Evolutionary conservation across 2,329 filamentous ascomycete species (phyloP).

Genomic region (Fusarium tjaetaba): DNA sequence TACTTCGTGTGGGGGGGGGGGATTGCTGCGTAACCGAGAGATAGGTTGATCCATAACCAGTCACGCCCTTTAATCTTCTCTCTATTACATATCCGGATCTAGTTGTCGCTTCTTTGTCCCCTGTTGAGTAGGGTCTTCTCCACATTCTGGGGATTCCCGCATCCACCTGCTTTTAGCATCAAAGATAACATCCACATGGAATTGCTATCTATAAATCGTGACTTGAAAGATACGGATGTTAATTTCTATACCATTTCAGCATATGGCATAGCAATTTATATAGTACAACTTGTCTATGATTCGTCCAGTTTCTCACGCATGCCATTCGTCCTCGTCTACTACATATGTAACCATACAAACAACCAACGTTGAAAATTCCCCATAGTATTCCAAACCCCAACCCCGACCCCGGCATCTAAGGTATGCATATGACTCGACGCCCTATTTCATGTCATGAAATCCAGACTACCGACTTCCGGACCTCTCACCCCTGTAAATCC

Average conservation of each 20-base stretch:
- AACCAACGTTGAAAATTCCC: background rate
- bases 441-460: slow-evolving; percentile 18
- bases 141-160: slow-evolving; percentile 14
- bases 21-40: slow-evolving; percentile 1
- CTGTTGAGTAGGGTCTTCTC: slow-evolving; percentile 15
- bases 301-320: background rate
- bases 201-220: background rate
- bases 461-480: slow-evolving; percentile 1
- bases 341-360: background rate
- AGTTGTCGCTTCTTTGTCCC: slow-evolving; percentile 19
- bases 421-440: slow-evolving; percentile 5
- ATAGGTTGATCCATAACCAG: slow-evolving; percentile 7
- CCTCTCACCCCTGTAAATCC: background rate
- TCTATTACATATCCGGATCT: slow-evolving; percentile 12
- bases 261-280: background rate
- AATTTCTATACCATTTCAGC: background rate
- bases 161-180: background rate
- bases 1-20: slow-evolving; percentile 24
- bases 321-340: background rate
- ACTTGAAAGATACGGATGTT: background rate
- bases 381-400: background rate
- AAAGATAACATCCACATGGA: background rate
- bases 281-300: background rate
- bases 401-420: background rate
- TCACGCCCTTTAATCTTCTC: slow-evolving; percentile 1